These are phyloP conservation scores for Mycothermus thermophilus DNA, from an alignment of 495 filamentous ascomycete species.

Conservation along the genomic window DNA sequence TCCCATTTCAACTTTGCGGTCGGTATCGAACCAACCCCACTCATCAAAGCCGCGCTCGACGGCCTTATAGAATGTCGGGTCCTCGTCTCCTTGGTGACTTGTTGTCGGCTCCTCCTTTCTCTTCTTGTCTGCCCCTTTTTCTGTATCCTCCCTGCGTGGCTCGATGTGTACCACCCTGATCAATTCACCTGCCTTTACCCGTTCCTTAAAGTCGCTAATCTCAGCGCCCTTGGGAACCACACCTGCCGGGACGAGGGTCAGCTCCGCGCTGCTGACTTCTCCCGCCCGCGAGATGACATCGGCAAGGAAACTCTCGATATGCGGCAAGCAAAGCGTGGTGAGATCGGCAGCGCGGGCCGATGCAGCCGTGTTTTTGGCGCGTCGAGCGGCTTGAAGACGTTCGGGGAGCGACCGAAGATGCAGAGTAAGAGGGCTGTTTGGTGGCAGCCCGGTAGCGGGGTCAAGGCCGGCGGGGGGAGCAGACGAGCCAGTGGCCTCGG, in stretches of 20 bases:
- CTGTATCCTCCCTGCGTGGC: no score
- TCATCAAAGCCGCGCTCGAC: constrained; percentile 21
- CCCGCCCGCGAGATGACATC: constrained; percentile 13
- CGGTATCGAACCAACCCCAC: constrained; percentile 27
- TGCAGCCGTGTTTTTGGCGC: constrained; percentile 16
- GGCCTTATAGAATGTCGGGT: no score
- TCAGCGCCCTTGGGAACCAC: constrained; percentile 19
- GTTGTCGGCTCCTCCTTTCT: not conserved
- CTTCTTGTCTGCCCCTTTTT: no score
- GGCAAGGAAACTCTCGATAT: constrained; percentile 25
- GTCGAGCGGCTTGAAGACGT: constrained; percentile 22
- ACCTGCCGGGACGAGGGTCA: constrained; percentile 26
- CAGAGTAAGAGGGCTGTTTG: no score
- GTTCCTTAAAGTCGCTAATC: constrained; percentile 23
- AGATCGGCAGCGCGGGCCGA: constrained; percentile 21
- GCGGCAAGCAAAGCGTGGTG: constrained; percentile 21
- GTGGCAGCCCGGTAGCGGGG: no score
- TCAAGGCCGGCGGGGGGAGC: no score
- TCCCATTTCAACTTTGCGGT: constrained; percentile 1
- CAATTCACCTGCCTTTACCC: constrained; percentile 23
- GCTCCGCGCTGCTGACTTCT: constrained; percentile 16
- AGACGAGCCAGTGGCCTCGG: constrained; percentile 12
- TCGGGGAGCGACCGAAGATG: constrained; percentile 27
- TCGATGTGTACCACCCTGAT: constrained; percentile 20
- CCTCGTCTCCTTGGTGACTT: constrained; percentile 3